Conservation (phyloP, 139 green algal genomes). For the Medakamo hakoo region DNA sequence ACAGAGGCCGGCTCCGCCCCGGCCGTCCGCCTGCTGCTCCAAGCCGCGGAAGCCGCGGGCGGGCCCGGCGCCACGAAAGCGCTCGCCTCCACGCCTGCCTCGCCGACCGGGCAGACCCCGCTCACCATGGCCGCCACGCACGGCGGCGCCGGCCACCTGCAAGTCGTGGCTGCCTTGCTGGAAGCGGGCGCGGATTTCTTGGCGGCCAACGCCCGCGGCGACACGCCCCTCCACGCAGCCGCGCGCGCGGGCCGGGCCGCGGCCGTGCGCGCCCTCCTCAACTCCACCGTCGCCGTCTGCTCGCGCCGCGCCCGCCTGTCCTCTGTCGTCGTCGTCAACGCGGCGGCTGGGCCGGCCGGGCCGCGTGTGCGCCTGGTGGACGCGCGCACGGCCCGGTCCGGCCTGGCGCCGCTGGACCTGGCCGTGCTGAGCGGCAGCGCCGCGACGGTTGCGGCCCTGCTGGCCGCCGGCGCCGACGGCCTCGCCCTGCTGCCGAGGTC, state of each 20-base stretch:
- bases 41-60: too few species aligned
- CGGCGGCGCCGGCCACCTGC: background rate
- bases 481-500: background rate
- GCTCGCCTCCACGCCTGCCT: too few species aligned
- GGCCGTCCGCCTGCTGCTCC: too few species aligned
- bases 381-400: too few species aligned
- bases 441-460: background rate
- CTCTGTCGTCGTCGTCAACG: background rate
- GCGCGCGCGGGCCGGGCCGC: too few species aligned
- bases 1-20: too few species aligned
- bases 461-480: background rate
- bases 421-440: background rate
- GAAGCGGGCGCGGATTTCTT: background rate
- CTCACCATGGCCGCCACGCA: background rate
- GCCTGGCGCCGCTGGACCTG: background rate
- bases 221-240: background rate
- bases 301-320: background rate
- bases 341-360: too few species aligned
- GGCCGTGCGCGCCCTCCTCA: background rate
- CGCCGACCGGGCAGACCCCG: too few species aligned
- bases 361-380: background rate
- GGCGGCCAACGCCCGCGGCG: background rate
- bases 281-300: background rate
- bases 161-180: background rate
- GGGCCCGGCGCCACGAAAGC: too few species aligned